Base-by-base conservation (phyloP, 805 yeast genomes). In the Kodamaea hsintzibuensis region DNA sequence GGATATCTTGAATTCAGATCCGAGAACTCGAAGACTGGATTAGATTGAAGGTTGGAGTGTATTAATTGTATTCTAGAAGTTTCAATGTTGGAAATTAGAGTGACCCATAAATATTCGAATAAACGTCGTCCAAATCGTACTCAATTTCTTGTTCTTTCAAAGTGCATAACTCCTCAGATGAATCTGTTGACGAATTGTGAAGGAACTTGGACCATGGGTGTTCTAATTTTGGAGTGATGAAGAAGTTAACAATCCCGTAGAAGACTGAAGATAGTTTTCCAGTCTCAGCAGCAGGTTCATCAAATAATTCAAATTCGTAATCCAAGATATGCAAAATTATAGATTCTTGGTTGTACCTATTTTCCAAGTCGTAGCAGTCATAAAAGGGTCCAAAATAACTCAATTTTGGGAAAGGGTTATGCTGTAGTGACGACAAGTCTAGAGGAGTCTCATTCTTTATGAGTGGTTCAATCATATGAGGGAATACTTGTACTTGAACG, bases 201-300 rank as follows among this genome's bases (percentile, higher is more conserved):
- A 30, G 33, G 13, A 13, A 49, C 37, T 42, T 43, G 2, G 52
- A 47, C 69, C 68, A 66, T 10, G 65, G 62, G 49, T 59, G 55
- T 44, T 40, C 19, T 2, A 16, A 25, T 40, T 40, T 17, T 8
- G 19, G 19, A 19, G 42, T 14, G 17, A 40, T 16, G 5, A 40
- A 17, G 19, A 38, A 38, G 42, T 17, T 19, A 2, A 25, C n/a
- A 13, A 40, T 40, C 7, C 2, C 12, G 27, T 40, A 2, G 3
- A 16, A 17, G 4, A 17, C 13, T 40, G 44, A n/a, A 2, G 25
- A 4, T 40, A 19, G 2, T 40, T 17, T 7, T n/a, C 19, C 25
- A n/a, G 9, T 14, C 18, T 16, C 44, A 9, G 61, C 61, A 12
- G 51, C 44, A 2, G 35, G 35, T 8, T 47, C 33, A 8, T 39